Conservation (phyloP, 2,329 filamentous ascomycete genomes). For the Ophiostoma ulmi region DNA sequence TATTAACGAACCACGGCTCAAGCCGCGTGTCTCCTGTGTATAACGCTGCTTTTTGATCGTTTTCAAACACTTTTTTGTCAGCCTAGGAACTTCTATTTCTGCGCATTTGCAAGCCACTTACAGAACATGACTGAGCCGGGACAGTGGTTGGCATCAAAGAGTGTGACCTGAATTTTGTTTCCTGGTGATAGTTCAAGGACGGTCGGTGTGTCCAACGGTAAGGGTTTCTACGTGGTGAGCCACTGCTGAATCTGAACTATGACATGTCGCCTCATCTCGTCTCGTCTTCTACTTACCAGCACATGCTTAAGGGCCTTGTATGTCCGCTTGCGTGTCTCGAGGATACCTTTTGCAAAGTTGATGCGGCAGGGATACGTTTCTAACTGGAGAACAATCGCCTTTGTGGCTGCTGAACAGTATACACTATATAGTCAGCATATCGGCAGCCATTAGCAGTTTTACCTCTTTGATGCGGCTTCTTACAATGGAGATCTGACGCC, state of each 20-base stretch:
- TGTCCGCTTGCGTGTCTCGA: slow-evolving; percentile 68
- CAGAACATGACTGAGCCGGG: slow-evolving; percentile 85
- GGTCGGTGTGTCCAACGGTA: slow-evolving; percentile 77
- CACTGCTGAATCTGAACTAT: no score
- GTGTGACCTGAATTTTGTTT: slow-evolving; percentile 68
- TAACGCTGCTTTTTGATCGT: slow-evolving; percentile 63
- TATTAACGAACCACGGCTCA: slow-evolving; percentile 80
- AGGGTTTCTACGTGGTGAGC: slow-evolving; percentile 53
- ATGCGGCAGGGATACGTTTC: slow-evolving; percentile 75
- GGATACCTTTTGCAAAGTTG: slow-evolving; percentile 71
- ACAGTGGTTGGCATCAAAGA: slow-evolving; percentile 91
- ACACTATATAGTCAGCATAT: slow-evolving; percentile 39
- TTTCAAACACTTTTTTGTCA: slow-evolving; percentile 63
- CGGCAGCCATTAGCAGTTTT: background rate
- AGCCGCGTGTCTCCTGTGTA: slow-evolving; percentile 88
- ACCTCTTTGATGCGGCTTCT: slow-evolving; percentile 35
- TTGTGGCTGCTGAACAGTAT: slow-evolving; percentile 82
- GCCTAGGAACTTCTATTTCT: no score
- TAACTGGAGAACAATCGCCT: slow-evolving; percentile 71
- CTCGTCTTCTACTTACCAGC: slow-evolving; percentile 39
- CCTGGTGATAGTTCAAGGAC: slow-evolving; percentile 66
- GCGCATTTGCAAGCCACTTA: slow-evolving; percentile 34
- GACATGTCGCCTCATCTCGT: background rate
- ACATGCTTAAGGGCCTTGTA: slow-evolving; percentile 71
- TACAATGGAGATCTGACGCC: slow-evolving; percentile 69